Percentiles rank a stretch among this genome's conserved stretches.
Conservation (phyloP, 768 basidiomycete genomes). For the Lanmaoa rubissima region DNA sequence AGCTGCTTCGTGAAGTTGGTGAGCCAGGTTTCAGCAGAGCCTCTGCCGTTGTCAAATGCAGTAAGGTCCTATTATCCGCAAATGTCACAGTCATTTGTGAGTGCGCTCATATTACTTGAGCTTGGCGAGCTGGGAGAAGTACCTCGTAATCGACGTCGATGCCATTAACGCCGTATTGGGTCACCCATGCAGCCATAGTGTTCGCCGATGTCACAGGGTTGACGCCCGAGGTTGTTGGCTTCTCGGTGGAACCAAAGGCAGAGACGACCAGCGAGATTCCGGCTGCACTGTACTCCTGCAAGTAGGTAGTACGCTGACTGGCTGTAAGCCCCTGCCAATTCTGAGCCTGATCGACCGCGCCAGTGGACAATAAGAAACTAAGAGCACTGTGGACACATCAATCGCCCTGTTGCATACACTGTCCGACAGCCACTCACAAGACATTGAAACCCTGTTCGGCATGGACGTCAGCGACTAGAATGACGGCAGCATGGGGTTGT, state of each 20-base stretch:
- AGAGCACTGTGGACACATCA: slow-evolving; percentile 30
- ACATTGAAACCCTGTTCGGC: slow-evolving; percentile 34
- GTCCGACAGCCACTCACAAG: slow-evolving; percentile 24
- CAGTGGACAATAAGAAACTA: slow-evolving; percentile 41
- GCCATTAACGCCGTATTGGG: slow-evolving; percentile 47
- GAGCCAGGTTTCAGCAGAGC: slow-evolving; percentile 38
- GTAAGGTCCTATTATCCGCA: slow-evolving; percentile 25
- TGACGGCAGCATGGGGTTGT: background rate
- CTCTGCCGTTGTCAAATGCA: slow-evolving; percentile 34
- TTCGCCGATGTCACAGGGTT: slow-evolving; percentile 41
- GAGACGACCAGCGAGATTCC: slow-evolving; percentile 61
- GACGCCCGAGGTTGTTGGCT: slow-evolving; percentile 41
- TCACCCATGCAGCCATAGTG: slow-evolving; percentile 46
- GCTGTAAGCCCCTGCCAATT: slow-evolving; percentile 43
- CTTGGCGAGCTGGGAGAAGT: background rate
- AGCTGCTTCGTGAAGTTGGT: slow-evolving; percentile 32
- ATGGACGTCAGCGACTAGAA: background rate
- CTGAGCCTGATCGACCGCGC: slow-evolving; percentile 44
- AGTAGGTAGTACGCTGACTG: slow-evolving; percentile 38
- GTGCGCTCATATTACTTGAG: background rate
- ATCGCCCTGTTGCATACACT: background rate
- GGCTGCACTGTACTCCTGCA: slow-evolving; percentile 49
- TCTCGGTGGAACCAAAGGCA: slow-evolving; percentile 45
- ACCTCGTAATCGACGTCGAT: slow-evolving; percentile 56
- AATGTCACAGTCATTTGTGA: background rate